Percentiles rank a stretch among this genome's conserved stretches.
Conservation (phyloP, 106 monocot genomes). For the Platanthera guangdongensis region DNA sequence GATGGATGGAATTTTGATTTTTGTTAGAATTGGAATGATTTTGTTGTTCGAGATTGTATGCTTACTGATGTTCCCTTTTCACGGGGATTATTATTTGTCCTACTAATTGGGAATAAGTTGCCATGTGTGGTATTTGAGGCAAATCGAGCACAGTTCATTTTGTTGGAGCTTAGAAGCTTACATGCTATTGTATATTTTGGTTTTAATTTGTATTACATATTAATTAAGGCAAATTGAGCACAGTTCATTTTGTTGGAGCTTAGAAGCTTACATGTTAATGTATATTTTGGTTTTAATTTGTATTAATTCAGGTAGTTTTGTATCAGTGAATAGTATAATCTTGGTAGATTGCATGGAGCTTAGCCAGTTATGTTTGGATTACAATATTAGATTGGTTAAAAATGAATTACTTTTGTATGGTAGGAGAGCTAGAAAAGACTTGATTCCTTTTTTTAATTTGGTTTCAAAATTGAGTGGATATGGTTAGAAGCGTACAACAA, state of each 20-base stretch:
- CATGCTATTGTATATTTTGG: neutral
- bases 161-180: neutral
- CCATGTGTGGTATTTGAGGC: neutral
- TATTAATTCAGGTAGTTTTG: neutral
- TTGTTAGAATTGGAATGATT: neutral
- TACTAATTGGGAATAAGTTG: neutral
- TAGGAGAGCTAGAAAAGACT: neutral
- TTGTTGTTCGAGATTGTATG: neutral
- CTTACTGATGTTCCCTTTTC: neutral
- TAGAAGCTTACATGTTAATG: neutral
- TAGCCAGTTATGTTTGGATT: neutral
- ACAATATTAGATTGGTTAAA: neutral
- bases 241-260: neutral
- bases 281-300: neutral
- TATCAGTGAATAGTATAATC: neutral
- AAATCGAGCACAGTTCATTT: neutral
- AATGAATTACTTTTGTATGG: neutral
- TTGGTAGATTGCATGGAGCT: neutral
- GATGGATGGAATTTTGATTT: neutral
- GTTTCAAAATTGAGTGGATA: neutral
- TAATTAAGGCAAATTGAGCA: neutral
- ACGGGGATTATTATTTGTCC: neutral
- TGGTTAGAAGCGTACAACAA: neutral
- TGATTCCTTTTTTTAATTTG: neutral
- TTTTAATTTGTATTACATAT: neutral